Percentiles rank a stretch among this genome's conserved stretches.
These are phyloP conservation scores for Pleurotus tuber-regium DNA, from an alignment of 768 basidiomycete genomes.

Conservation along the genomic window DNA sequence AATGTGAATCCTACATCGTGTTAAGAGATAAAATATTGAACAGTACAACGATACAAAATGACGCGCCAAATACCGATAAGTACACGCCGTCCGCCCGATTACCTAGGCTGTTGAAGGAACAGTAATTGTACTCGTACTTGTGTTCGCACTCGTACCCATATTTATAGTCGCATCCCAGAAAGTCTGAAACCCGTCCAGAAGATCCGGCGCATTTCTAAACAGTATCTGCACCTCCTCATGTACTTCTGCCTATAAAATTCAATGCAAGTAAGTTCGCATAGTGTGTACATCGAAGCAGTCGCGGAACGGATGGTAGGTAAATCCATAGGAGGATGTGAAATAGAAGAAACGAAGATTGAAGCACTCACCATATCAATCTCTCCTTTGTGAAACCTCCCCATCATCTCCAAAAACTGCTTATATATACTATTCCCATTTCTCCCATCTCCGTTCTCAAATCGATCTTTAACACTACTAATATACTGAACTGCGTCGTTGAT, in stretches of 20 bases:
- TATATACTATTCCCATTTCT: conserved; percentile 75
- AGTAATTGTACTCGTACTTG: too few relatives aligned
- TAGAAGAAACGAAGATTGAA: conserved; percentile 9
- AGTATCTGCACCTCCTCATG: conserved; percentile 76
- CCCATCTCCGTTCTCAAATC: conserved; percentile 78
- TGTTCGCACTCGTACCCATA: too few relatives aligned
- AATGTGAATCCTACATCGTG: too few relatives aligned
- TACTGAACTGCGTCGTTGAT: conserved; percentile 96
- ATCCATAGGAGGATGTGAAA: conserved; percentile 6
- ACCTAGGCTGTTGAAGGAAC: too few relatives aligned
- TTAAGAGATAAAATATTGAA: too few relatives aligned
- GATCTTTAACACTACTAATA: conserved; percentile 96
- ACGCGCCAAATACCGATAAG: too few relatives aligned
- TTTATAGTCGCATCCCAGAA: too few relatives aligned
- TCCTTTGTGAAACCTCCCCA: conserved; percentile 86
- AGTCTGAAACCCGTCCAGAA: conserved; percentile 76
- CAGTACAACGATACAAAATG: too few relatives aligned
- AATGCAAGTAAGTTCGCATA: too few relatives aligned
- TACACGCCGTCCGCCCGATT: too few relatives aligned
- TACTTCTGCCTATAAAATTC: conserved; percentile 54
- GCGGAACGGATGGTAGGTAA: too few relatives aligned
- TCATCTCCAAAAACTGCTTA: conserved; percentile 83
- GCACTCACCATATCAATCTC: conserved; percentile 63
- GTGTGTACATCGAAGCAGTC: too few relatives aligned
- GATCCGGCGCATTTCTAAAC: conserved; percentile 79